phyloP scores from a whole-genome alignment of 176 grass and related monocot species.

The Oryza brachyantha region DNA sequence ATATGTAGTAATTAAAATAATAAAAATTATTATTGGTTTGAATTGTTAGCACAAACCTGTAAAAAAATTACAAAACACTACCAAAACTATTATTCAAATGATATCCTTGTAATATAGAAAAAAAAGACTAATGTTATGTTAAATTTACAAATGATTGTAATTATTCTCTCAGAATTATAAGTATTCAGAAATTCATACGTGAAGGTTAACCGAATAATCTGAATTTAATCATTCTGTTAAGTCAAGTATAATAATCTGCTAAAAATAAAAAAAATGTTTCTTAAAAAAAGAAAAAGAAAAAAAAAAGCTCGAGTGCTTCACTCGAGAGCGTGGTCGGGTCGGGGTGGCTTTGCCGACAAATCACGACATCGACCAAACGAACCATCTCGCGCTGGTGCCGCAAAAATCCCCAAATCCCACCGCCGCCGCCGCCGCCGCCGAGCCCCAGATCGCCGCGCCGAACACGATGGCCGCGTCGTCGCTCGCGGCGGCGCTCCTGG shows the following conservation, averaged over 20 bases:
- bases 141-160: too few species aligned
- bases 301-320: too few species aligned
- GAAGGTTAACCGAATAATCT: neutral
- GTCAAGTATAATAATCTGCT: neutral
- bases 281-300: neutral
- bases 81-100: too few species aligned
- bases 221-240: neutral
- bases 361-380: slow-evolving; percentile 34
- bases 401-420: slow-evolving; percentile 26
- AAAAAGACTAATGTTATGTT: too few species aligned
- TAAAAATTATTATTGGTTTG: too few species aligned
- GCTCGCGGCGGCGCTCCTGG: slow-evolving; percentile 26
- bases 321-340: neutral
- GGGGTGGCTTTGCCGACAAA: slow-evolving; percentile 34
- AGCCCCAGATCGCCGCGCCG: slow-evolving; percentile 28
- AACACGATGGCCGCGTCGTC: slow-evolving; percentile 26
- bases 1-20: too few species aligned
- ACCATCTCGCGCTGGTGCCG: too few species aligned
- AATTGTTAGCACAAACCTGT: too few species aligned
- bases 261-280: neutral
- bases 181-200: neutral
- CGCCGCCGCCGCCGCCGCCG: neutral
- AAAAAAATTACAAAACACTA: too few species aligned
- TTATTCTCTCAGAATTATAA: neutral
- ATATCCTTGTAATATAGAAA: too few species aligned